phyloP scores from a whole-genome alignment of 1,284 basidiomycete species.

The Apiotrichum montevideense region DNA sequence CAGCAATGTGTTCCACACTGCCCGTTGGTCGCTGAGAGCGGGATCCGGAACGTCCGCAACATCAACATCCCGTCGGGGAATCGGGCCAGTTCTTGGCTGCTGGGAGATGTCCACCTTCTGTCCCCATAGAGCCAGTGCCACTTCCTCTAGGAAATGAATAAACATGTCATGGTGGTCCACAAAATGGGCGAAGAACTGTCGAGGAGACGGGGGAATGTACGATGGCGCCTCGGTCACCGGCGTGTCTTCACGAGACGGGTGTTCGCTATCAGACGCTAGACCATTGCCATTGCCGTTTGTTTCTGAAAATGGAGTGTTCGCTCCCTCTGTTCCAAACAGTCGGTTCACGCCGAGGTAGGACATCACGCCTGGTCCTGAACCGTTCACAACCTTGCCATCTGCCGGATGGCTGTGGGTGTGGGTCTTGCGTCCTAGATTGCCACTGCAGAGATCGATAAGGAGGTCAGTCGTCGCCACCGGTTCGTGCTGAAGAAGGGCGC shows the following conservation, averaged over 20 bases:
- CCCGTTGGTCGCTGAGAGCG: slow-evolving; percentile 63
- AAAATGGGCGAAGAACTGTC: slow-evolving; percentile 88
- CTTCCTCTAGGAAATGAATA: slow-evolving; percentile 79
- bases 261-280: neutral
- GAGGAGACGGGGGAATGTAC: slow-evolving; percentile 67
- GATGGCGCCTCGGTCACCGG: slow-evolving; percentile 41
- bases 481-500: slow-evolving; percentile 70
- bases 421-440: slow-evolving; percentile 47
- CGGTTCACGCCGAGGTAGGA: slow-evolving; percentile 71
- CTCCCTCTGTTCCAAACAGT: slow-evolving; percentile 18
- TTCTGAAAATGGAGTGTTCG: slow-evolving; percentile 12
- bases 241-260: slow-evolving; percentile 3
- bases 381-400: slow-evolving; percentile 26
- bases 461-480: slow-evolving; percentile 84
- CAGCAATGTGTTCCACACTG: slow-evolving; percentile 92
- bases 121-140: slow-evolving; percentile 73
- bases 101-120: slow-evolving; percentile 56
- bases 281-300: slow-evolving; percentile 45
- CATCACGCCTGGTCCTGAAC: slow-evolving; percentile 58
- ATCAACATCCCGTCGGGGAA: slow-evolving; percentile 9
- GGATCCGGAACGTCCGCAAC: slow-evolving; percentile 51
- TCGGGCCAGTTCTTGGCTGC: neutral
- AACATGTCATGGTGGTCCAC: slow-evolving; percentile 82
- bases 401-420: slow-evolving; percentile 23
- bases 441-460: slow-evolving; percentile 85